These are phyloP conservation scores for Pythium angustatum DNA, from an alignment of 352 stramenopile genomes.

Conservation along the genomic window DNA sequence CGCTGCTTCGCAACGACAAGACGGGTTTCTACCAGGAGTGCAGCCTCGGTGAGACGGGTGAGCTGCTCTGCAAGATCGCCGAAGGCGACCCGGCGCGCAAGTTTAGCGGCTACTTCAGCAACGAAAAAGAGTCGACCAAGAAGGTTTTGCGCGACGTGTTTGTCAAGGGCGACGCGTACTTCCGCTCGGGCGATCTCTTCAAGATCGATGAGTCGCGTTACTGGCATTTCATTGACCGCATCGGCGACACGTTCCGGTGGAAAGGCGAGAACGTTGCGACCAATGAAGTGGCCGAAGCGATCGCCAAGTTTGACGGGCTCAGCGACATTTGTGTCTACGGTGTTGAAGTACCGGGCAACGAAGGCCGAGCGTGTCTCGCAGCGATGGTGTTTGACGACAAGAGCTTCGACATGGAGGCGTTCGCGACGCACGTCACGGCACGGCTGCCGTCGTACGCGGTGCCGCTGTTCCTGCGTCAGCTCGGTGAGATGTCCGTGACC, in stretches of 20 bases:
- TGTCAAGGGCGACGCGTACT: slow-evolving; percentile 84
- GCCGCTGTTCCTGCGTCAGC: slow-evolving; percentile 84
- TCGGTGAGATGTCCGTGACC: slow-evolving; percentile 76
- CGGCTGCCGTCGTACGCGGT: slow-evolving; percentile 67
- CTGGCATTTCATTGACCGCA: slow-evolving; percentile 92
- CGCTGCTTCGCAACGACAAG: slow-evolving; percentile 49
- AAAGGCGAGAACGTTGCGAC: slow-evolving; percentile 94
- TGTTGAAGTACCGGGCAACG: slow-evolving; percentile 65
- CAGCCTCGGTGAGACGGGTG: slow-evolving; percentile 58
- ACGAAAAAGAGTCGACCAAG: slow-evolving; percentile 71
- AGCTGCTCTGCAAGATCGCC: slow-evolving; percentile 69
- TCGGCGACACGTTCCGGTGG: slow-evolving; percentile 94
- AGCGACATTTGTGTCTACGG: slow-evolving; percentile 77
- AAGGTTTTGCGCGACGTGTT: slow-evolving; percentile 88
- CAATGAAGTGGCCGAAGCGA: slow-evolving; percentile 83
- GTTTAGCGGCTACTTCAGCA: slow-evolving; percentile 91
- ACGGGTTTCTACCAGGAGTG: slow-evolving; percentile 54
- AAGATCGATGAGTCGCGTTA: slow-evolving; percentile 64
- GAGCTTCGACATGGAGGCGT: slow-evolving; percentile 54
- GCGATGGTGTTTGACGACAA: slow-evolving; percentile 80
- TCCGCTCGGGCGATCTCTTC: slow-evolving; percentile 90
- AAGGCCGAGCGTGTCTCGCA: slow-evolving; percentile 83
- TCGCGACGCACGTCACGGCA: slow-evolving; percentile 52
- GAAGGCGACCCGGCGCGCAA: slow-evolving; percentile 48
- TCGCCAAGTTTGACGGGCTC: slow-evolving; percentile 78